A percentile compares a stretch with the other conserved stretches of the same genome.
phyloP scores from a whole-genome alignment of 2,329 filamentous ascomycete species.

The Cercospora sp. region DNA sequence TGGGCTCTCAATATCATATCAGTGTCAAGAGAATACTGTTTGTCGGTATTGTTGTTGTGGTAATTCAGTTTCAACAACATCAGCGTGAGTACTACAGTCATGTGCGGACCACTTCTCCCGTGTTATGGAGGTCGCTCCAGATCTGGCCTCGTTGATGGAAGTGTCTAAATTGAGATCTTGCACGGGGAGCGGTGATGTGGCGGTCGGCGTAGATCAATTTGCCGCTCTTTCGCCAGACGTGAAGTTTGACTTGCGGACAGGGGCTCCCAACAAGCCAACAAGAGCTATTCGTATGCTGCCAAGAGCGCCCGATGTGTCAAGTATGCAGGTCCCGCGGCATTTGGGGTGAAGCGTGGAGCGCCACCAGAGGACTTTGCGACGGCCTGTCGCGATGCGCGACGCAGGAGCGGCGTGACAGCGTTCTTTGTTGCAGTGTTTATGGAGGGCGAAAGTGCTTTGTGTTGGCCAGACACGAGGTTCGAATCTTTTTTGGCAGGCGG shows the following conservation, averaged over 20 bases:
- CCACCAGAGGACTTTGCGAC: neutral
- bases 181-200: neutral
- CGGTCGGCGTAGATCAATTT: neutral
- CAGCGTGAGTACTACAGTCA: no score
- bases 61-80: no score
- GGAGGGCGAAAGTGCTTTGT: neutral
- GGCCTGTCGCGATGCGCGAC: neutral
- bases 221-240: neutral
- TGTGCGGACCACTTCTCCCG: neutral
- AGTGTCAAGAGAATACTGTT: no score
- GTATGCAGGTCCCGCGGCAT: conserved; percentile 1
- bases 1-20: no score
- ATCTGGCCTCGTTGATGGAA: neutral
- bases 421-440: neutral
- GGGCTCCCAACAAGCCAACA: neutral
- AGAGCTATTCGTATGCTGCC: neutral
- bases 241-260: neutral
- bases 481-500: neutral
- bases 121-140: neutral
- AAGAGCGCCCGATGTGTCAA: conserved; percentile 3
- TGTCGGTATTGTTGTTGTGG: no score
- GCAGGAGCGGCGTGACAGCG: neutral
- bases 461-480: neutral
- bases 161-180: neutral
- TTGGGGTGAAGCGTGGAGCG: neutral